Conservation (phyloP, 257 asterid genomes). For the Mentha longifolia region DNA sequence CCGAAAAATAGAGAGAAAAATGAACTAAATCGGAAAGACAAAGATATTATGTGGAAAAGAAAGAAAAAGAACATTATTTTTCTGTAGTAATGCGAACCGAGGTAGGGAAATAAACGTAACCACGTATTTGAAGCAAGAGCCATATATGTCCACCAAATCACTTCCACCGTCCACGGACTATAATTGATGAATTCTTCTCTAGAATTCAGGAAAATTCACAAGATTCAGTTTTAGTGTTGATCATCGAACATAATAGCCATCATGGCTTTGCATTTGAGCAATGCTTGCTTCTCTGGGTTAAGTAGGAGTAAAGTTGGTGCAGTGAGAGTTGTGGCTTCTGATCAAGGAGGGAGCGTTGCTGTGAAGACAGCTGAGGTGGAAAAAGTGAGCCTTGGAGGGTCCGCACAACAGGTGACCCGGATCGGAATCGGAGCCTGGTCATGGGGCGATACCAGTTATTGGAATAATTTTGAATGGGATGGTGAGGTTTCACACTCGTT, state of each 20-base stretch:
- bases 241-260: neutral
- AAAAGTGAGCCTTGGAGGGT: constrained; percentile 73
- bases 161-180: constrained; percentile 38
- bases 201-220: neutral
- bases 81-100: neutral
- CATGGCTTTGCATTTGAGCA: constrained; percentile 68
- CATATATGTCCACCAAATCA: constrained; percentile 29
- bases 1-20: too few relatives aligned
- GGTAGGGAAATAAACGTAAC: neutral
- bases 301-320: constrained; percentile 44
- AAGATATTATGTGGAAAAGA: neutral
- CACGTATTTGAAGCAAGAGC: constrained; percentile 37
- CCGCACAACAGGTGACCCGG: constrained; percentile 76
- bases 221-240: neutral
- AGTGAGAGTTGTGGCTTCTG: constrained; percentile 53
- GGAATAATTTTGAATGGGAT: constrained; percentile 96
- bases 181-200: constrained; percentile 11
- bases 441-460: constrained; percentile 96
- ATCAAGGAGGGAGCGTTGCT: constrained; percentile 38
- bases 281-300: constrained; percentile 54
- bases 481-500: constrained; percentile 42
- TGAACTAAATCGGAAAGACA: neutral
- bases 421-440: constrained; percentile 99
- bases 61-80: neutral
- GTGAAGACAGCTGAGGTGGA: constrained; percentile 53